These are phyloP conservation scores for Sedum album DNA, from an alignment of 164 flowering plant genomes.

Conservation along the genomic window DNA sequence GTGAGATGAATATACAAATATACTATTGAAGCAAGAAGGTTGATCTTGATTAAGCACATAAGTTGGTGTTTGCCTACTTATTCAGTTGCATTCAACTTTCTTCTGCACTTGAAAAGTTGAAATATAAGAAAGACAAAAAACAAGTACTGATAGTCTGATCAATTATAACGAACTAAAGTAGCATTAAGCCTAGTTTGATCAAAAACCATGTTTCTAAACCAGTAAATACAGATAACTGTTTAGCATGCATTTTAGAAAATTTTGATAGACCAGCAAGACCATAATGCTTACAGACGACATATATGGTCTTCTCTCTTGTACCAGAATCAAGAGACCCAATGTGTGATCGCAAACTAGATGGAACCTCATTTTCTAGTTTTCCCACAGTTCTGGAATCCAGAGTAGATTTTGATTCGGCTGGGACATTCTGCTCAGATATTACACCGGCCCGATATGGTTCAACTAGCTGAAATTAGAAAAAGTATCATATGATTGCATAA, in stretches of 20 bases:
- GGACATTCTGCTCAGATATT: conserved; percentile 23
- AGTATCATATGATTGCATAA: neutral
- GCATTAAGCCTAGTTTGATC: neutral
- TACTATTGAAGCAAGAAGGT: too few species aligned
- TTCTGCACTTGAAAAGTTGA: too few species aligned
- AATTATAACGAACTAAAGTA: neutral
- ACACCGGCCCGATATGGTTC: conserved; percentile 46
- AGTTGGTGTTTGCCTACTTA: too few species aligned
- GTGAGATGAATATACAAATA: neutral
- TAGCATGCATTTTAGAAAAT: neutral
- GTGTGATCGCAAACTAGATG: conserved; percentile 14
- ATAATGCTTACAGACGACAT: conserved; percentile 60
- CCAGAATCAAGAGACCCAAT: conserved; percentile 38
- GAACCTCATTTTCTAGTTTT: neutral
- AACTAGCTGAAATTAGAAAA: conserved; percentile 32
- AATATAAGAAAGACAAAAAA: neutral
- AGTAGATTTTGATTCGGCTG: conserved; percentile 23
- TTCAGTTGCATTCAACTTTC: too few species aligned
- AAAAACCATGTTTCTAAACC: neutral
- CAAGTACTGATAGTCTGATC: neutral
- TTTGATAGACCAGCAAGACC: neutral
- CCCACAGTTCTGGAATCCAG: conserved; percentile 1
- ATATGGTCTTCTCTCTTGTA: conserved; percentile 38
- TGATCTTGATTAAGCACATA: too few species aligned
- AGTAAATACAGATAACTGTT: neutral